Evolutionary conservation across 1,284 basidiomycete genomes (phyloP), one percentile per base, ranked within the genome.

Genomic region (Malassezia globosa): DNA sequence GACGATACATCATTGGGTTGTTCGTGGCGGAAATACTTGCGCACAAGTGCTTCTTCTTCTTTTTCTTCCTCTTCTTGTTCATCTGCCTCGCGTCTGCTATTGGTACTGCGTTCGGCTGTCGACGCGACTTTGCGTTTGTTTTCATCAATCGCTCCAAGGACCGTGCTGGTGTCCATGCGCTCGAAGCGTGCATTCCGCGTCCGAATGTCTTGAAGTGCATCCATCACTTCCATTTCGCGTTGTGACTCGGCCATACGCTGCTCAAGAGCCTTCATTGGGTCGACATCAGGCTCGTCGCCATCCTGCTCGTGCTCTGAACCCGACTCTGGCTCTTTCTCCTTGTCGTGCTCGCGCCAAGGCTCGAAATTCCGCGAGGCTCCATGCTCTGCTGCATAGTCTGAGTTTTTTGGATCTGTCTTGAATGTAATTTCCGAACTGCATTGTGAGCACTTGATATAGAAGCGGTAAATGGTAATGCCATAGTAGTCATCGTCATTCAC

Each of bases 221-320:
- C 92, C 60, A 96, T 78, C 48, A 94, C 84, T 66, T 97, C 94
- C 92, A 99, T 99, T 75, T 97, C 94, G 49, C 90, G 79, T 72
- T 92, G 87, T 27, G 85, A 86, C 72, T 92, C 87, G 42, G 83
- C 77, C 39, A 87, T 90, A 44, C 85, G 81, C 67, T 86, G 85
- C 77, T 97, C 94, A 24, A 99, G 77, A 24, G 81, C 85, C 64
- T 89, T 88, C 94, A 97, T 97, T 4, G 90, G 88, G 67, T 97
- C 92, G 11, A 46, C 18, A 2, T 86, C 84, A n/a, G 35, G 16
- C 35, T 53, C 66, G 26, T 64, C 59, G n/a, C 42, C 48, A 14
- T 42, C 50, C 24, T 35, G 26, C 18, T 52, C 56, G 23, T 57
- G 59, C 16, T 59, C 57, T 4, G 59, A 39, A 22, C 45, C 58